phyloP scores from a whole-genome alignment of 306 rosid species.

The Delonix regia region DNA sequence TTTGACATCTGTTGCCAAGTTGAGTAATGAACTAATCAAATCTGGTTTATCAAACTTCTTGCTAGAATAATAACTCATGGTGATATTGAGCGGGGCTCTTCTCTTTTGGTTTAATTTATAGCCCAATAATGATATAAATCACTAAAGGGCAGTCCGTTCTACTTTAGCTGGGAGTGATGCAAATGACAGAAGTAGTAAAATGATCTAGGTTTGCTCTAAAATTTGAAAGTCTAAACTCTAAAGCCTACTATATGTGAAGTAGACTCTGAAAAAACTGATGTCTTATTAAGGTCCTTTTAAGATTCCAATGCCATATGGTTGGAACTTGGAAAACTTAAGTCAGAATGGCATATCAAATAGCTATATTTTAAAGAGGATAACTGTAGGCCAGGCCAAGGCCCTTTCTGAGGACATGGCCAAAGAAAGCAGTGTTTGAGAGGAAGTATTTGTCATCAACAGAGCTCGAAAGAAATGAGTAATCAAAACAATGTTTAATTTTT shows the following conservation, averaged over 20 bases:
- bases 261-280: not conserved
- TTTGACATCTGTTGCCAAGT: slow-evolving; percentile 21
- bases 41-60: slow-evolving; percentile 23
- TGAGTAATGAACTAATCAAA: slow-evolving; percentile 4
- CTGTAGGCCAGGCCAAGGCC: not conserved
- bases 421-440: not conserved
- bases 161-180: not conserved
- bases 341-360: not conserved
- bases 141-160: slow-evolving; percentile 1
- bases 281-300: not conserved
- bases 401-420: not conserved
- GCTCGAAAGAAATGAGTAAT: not conserved
- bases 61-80: not conserved
- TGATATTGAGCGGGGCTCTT: not conserved
- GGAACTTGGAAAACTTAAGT: not conserved
- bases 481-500: not conserved
- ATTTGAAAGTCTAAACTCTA: not conserved
- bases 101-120: slow-evolving; percentile 18
- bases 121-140: not conserved
- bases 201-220: not conserved
- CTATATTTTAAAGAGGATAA: not conserved
- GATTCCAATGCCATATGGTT: not conserved
- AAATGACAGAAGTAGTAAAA: not conserved
- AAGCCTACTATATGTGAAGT: not conserved
- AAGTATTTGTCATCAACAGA: not conserved